Base-by-base conservation (phyloP, 345 rosid species). In the Stellera chamaejasme region DNA sequence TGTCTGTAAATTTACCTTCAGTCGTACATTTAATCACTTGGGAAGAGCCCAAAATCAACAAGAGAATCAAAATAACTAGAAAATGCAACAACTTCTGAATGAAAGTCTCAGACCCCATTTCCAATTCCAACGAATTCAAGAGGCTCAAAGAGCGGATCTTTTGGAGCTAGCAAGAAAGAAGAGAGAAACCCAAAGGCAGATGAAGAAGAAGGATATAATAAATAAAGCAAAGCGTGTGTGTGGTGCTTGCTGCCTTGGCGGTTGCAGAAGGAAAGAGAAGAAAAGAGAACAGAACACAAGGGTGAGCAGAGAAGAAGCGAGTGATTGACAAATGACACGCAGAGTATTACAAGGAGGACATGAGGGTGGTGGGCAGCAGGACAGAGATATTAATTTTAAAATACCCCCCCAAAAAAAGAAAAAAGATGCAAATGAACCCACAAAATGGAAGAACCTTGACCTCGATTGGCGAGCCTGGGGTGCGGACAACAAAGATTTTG, bases 41-140 rank as follows among this genome's bases (percentile, higher is more conserved):
- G 76, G 73, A 71, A 11, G 83, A 67, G 75, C 68, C 72, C 43
- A 77, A 66, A 75, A 78, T 68, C 54, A 80, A 62, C 61, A 83
- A 62, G 69, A 76, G 23, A 19, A 19, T 19, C 23, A 19, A 47
- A 57, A 81, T 23, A 27, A 78, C 66, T 62, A 73, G 58, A 56
- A 77, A 43, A 27, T 43, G 69, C 63, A 64, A 11, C 28, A 51
- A 48, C 46, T 55, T 59, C 23, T 19, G 43, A 65, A 27, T 45
- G 52, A 27, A 9, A 58, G 56, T 56, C 56, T 10, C 49, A 56
- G 56, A 58, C 58, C 46, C 69, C 81, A 70, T 71, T 73, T 69
- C 50, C 11, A 19, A 19, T 19, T 19, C 23, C 23, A 19, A 19
- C 23, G 23, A 19, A 19, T 19, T 19, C 23, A 54, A 59, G 58